These are phyloP conservation scores for Backusella tuberculispora DNA, from an alignment of 192 early-diverging fungal genomes.

Conservation along the genomic window DNA sequence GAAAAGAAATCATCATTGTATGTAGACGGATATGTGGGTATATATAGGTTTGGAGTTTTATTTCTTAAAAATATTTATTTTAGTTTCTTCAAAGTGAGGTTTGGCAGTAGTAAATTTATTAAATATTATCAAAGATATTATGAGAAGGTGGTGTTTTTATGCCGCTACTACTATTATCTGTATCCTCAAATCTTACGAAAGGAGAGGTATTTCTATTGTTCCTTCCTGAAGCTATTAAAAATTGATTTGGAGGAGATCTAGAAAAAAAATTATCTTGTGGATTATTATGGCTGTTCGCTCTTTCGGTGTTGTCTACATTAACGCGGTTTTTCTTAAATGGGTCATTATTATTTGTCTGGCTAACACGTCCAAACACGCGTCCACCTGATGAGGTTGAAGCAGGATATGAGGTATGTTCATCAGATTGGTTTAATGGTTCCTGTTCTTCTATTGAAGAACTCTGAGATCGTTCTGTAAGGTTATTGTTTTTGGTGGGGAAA, in stretches of 20 bases:
- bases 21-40: no score
- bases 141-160: neutral
- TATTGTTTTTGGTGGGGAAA: slow-evolving; percentile 1
- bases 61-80: no score
- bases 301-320: neutral
- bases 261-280: neutral
- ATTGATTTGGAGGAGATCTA: slow-evolving; percentile 25
- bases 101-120: neutral
- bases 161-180: neutral
- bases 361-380: neutral
- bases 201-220: slow-evolving; percentile 15
- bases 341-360: neutral
- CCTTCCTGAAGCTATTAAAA: slow-evolving; percentile 9
- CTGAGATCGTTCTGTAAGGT: neutral
- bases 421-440: neutral
- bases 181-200: slow-evolving; percentile 25
- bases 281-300: neutral
- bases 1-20: no score
- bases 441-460: neutral
- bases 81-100: no score
- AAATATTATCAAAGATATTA: slow-evolving; percentile 20
- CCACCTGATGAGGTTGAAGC: neutral
- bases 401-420: neutral
- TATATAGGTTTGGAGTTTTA: no score
- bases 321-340: neutral